These are phyloP conservation scores for Beauveria medogensis DNA, from an alignment of 2,329 filamentous ascomycete species.

Conservation along the genomic window DNA sequence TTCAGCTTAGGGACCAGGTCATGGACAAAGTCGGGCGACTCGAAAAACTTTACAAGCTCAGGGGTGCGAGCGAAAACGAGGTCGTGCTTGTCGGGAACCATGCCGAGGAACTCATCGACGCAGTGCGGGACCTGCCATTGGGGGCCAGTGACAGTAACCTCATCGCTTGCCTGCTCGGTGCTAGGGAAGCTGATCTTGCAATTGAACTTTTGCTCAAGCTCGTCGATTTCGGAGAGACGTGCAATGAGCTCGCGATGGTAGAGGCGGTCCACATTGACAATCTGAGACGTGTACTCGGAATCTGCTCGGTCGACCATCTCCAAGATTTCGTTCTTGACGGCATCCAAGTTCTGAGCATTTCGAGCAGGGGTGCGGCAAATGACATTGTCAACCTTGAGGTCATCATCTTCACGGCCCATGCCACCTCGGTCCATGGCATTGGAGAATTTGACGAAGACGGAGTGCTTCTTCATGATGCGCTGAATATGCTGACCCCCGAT, in stretches of 20 bases:
- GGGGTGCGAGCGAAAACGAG: slow-evolving; percentile 71
- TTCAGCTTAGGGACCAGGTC: slow-evolving; percentile 80
- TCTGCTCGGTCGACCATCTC: slow-evolving; percentile 99
- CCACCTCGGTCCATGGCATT: slow-evolving; percentile 97
- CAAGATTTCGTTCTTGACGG: slow-evolving; percentile 97
- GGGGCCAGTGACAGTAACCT: slow-evolving; percentile 89
- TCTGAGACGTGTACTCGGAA: slow-evolving; percentile 92
- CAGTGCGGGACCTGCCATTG: slow-evolving; percentile 98
- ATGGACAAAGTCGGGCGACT: slow-evolving; percentile 69
- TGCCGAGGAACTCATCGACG: slow-evolving; percentile 91
- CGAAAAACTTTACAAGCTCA: slow-evolving; percentile 72
- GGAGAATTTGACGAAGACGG: slow-evolving; percentile 98
- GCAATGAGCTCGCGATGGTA: slow-evolving; percentile 92
- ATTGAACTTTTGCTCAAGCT: slow-evolving; percentile 97
- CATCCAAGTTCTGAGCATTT: slow-evolving; percentile 91
- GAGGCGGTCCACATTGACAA: slow-evolving; percentile 85
- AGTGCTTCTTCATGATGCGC: slow-evolving; percentile 99
- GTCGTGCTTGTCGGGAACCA: slow-evolving; percentile 96
- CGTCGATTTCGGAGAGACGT: slow-evolving; percentile 81
- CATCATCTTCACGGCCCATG: slow-evolving; percentile 91
- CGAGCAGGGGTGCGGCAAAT: slow-evolving; percentile 95
- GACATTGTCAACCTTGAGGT: slow-evolving; percentile 97
- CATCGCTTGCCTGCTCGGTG: slow-evolving; percentile 93
- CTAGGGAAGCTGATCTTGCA: slow-evolving; percentile 99
- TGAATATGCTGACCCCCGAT: slow-evolving; percentile 98